Evolutionary conservation across 2,329 filamentous ascomycete species (phyloP).

Genomic region (Diaporthe sp.): DNA sequence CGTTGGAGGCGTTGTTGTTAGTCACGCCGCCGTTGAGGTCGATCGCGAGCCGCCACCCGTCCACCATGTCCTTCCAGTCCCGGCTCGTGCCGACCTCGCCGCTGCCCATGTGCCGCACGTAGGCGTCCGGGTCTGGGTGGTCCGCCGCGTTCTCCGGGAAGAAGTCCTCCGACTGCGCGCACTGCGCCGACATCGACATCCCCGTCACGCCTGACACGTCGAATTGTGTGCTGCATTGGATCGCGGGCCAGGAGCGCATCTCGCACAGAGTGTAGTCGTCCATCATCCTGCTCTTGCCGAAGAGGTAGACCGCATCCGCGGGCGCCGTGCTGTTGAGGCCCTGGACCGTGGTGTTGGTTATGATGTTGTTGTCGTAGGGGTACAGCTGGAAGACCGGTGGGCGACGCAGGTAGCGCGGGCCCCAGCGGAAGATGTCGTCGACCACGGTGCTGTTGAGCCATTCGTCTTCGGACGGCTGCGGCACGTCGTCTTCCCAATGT

Average conservation of each 20-base stretch:
- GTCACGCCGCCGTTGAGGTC: conserved; percentile 67
- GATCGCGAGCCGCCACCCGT: conserved; percentile 66
- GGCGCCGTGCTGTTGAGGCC: conserved; percentile 41
- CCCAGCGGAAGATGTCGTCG: conserved; percentile 80
- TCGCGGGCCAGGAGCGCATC: conserved; percentile 72
- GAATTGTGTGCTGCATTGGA: conserved; percentile 75
- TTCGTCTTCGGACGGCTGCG: conserved; percentile 46
- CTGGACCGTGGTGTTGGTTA: conserved; percentile 65
- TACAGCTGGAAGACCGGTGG: conserved; percentile 67
- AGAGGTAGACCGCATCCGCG: conserved; percentile 73
- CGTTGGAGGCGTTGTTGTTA: conserved; percentile 69
- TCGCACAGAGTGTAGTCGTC: conserved; percentile 76
- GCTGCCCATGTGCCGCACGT: conserved; percentile 57
- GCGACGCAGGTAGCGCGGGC: conserved; percentile 60
- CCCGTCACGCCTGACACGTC: conserved; percentile 68
- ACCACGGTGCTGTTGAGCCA: conserved; percentile 71
- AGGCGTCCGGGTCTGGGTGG: conserved; percentile 63
- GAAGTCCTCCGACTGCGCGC: conserved; percentile 51
- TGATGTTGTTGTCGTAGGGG: conserved; percentile 75
- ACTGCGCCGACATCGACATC: conserved; percentile 70
- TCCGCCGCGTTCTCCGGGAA: conserved; percentile 7
- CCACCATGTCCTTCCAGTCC: conserved; percentile 69
- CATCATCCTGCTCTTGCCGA: conserved; percentile 62
- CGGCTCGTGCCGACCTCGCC: conserved; percentile 45
- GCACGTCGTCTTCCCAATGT: conserved; percentile 56